Evolutionary conservation across 2,329 filamentous ascomycete genomes (phyloP), one percentile per base, ranked within the genome.

Genomic region (Beauveria asiatica): DNA sequence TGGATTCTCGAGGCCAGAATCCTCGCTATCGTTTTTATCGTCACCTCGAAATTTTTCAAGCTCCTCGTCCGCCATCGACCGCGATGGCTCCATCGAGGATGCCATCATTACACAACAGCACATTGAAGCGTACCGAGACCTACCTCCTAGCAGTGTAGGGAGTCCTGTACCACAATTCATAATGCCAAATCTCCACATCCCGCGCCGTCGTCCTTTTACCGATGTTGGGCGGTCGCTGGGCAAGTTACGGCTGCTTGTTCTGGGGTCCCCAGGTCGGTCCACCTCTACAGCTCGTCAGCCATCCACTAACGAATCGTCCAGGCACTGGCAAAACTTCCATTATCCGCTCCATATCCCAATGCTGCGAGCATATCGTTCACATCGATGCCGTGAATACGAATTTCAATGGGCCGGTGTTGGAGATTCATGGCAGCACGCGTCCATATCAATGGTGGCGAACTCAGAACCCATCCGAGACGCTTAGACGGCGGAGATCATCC

Each of bases 171-270:
- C 88, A 25, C 92, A 97, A 72, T 81, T 99, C n/a, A 90, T 99
- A 62, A 99, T 99, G 94, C 94, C 94, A 5, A 96, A 92, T 69
- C 87, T 99, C 67, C 86, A 84, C 63, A 94, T 99, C 83, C 93
- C 94, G 3, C 89, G 85, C 62, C 85, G 94, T 54, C 83, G 92
- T 56, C 92, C 92, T 0, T 97, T 97, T 72, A 97, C 94, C 0
- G 85, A 89, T n/a, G 83, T 83, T 51, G 94, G 94, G 17, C 93
- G 88, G 75, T 82, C 81, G 39, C 83, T 97, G 71, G 93, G 93
- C 1, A 87, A 90, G 67, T 78, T 97, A 59, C 97, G 96, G 75
- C 78, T 97, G n/a, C 78, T 97, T 64, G 79, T 97, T 59, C 88
- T 91, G 56, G 94, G 94, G 33, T 83, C 85, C 68, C 82, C 84